Percentiles rank a stretch among this genome's conserved stretches.
These are phyloP conservation scores for Cicer bijugum DNA, from an alignment of 306 rosid species.

Conservation along the genomic window DNA sequence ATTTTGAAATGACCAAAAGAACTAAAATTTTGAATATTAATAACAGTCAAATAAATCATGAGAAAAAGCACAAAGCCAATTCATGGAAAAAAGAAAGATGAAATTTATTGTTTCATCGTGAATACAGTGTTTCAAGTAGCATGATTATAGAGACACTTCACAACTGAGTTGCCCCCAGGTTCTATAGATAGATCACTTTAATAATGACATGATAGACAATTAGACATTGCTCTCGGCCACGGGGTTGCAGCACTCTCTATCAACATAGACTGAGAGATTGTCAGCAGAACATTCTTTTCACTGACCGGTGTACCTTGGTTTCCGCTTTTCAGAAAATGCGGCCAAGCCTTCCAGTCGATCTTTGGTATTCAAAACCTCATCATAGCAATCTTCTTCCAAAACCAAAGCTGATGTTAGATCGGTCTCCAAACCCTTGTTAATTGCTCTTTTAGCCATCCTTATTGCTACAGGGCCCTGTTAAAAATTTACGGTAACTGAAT, in stretches of 20 bases:
- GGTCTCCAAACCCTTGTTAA: conserved; percentile 68
- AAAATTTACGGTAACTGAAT: conserved; percentile 25
- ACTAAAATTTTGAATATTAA: not conserved
- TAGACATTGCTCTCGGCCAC: not conserved
- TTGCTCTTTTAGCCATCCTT: conserved; percentile 88
- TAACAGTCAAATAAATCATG: conserved; percentile 2
- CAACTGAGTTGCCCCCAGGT: not conserved
- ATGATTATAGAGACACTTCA: not conserved
- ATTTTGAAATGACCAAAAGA: not conserved
- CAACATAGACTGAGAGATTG: conserved; percentile 20
- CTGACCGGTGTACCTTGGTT: conserved; percentile 74
- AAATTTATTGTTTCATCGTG: conserved; percentile 30
- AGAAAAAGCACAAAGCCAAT: conserved; percentile 22
- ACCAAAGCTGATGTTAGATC: conserved; percentile 60
- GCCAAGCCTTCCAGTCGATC: conserved; percentile 89
- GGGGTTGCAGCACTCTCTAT: not conserved
- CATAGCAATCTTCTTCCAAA: conserved; percentile 83
- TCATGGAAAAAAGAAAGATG: conserved; percentile 18
- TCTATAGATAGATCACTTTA: conserved; percentile 17
- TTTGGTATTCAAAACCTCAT: conserved; percentile 63
- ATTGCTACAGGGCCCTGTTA: conserved; percentile 87
- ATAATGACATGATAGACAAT: conserved; percentile 32
- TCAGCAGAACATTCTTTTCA: conserved; percentile 42
- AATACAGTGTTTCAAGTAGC: conserved; percentile 12
- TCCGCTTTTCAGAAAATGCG: conserved; percentile 91